These are phyloP conservation scores for Tieghemostelium lacteum DNA, from an alignment of 78 protist species.

Conservation along the genomic window DNA sequence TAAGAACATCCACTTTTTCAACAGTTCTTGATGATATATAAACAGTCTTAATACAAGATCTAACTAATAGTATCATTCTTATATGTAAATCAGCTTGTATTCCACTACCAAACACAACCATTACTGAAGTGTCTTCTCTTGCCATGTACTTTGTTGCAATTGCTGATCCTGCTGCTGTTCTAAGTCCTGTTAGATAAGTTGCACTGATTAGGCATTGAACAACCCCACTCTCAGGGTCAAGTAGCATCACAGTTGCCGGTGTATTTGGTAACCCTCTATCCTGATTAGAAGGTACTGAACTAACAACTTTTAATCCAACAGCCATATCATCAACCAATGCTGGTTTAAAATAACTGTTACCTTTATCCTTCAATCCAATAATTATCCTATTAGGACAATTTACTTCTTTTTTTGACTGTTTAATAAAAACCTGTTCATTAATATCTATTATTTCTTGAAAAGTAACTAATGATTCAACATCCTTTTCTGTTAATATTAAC, in stretches of 20 bases:
- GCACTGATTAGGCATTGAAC: conserved; percentile 29
- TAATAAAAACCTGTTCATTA: conserved; percentile 23
- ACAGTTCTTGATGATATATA: conserved; percentile 12
- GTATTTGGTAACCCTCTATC: conserved; percentile 28
- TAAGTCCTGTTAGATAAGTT: conserved; percentile 55
- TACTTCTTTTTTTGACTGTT: conserved; percentile 1
- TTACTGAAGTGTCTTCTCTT: not conserved
- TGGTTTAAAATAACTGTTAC: conserved; percentile 35
- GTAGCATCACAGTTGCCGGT: conserved; percentile 46
- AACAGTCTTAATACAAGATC: conserved; percentile 7
- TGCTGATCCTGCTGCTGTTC: conserved; percentile 79
- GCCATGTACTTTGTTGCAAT: conserved; percentile 29
- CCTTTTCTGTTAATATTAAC: conserved; percentile 40
- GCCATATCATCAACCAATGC: conserved; percentile 4
- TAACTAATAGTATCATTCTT: conserved; percentile 5
- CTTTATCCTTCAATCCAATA: not conserved
- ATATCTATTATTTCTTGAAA: conserved; percentile 31
- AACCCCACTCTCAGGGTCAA: conserved; percentile 32
- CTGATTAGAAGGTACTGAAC: conserved; percentile 1
- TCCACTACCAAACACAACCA: conserved; percentile 64
- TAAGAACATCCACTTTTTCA: not conserved
- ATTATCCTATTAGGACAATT: conserved; percentile 25
- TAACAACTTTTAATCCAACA: conserved; percentile 35
- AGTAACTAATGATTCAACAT: not conserved
- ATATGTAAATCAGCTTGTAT: conserved; percentile 68